A percentile compares a stretch with the other conserved stretches of the same genome.
Conservation (phyloP, 2,329 filamentous ascomycete genomes). For the Alternaria viburni region DNA sequence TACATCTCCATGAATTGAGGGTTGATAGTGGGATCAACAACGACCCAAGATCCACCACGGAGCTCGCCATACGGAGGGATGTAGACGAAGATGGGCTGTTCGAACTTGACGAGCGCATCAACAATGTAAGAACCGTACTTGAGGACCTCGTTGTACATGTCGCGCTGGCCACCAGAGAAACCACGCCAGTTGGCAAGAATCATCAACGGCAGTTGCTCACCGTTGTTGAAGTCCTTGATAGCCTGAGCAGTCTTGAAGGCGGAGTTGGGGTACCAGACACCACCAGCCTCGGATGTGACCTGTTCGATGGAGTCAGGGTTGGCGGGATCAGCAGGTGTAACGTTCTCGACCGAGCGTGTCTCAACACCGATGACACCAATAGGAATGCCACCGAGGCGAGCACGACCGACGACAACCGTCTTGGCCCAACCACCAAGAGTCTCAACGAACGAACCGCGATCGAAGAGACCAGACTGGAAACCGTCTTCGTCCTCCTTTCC, state of each 20-base stretch:
- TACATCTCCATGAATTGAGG: constrained; percentile 99
- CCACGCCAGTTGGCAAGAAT: constrained; percentile 99
- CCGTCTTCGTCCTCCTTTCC: constrained; percentile 85
- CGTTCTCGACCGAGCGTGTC: constrained; percentile 94
- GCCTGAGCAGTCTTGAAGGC: constrained; percentile 99
- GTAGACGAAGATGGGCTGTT: constrained; percentile 99
- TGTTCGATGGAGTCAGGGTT: constrained; percentile 99
- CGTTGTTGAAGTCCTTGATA: constrained; percentile 98
- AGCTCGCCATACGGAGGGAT: constrained; percentile 96
- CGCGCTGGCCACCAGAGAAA: constrained; percentile 98
- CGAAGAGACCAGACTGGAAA: constrained; percentile 91
- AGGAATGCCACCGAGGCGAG: constrained; percentile 93
- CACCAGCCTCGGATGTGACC: constrained; percentile 91
- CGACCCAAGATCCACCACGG: constrained; percentile 98
- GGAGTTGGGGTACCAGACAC: constrained; percentile 99
- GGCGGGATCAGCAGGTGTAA: constrained; percentile 93
- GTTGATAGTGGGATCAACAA: constrained; percentile 98
- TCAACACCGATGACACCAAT: constrained; percentile 98
- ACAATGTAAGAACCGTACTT: constrained; percentile 99
- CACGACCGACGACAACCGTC: constrained; percentile 95
- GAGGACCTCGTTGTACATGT: constrained; percentile 99
- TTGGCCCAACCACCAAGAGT: constrained; percentile 95
- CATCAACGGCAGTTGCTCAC: constrained; percentile 97
- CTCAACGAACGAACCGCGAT: constrained; percentile 96
- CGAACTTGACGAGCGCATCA: constrained; percentile 95